These are phyloP conservation scores for Pythium sp. DNA, from an alignment of 352 stramenopile genomes.

Conservation along the genomic window DNA sequence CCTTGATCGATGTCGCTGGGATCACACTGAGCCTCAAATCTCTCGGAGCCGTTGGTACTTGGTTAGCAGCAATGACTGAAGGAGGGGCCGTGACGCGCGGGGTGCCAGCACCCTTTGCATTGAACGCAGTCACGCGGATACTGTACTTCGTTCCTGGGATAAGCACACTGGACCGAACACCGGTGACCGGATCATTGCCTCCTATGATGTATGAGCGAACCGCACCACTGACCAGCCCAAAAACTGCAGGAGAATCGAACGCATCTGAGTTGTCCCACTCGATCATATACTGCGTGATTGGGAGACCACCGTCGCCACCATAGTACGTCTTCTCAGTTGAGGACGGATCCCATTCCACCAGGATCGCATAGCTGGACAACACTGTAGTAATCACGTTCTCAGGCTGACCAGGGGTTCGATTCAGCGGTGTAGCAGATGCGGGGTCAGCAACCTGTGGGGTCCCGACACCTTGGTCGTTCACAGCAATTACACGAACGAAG, in stretches of 20 bases:
- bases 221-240: slow-evolving; percentile 47
- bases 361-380: slow-evolving; percentile 89
- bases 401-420: slow-evolving; percentile 74
- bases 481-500: slow-evolving; percentile 89
- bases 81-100: slow-evolving; percentile 39
- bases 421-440: slow-evolving; percentile 44
- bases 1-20: slow-evolving; percentile 71
- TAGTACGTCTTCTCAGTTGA: slow-evolving; percentile 83
- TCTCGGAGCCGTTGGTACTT: slow-evolving; percentile 55
- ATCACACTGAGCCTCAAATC: slow-evolving; percentile 54
- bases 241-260: slow-evolving; percentile 89
- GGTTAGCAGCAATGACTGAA: slow-evolving; percentile 49
- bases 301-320: slow-evolving; percentile 88
- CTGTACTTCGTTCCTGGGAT: slow-evolving; percentile 74
- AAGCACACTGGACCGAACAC: slow-evolving; percentile 82
- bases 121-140: slow-evolving; percentile 77
- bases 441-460: slow-evolving; percentile 39
- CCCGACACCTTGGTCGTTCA: slow-evolving; percentile 90
- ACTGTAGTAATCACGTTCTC: slow-evolving; percentile 63
- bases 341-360: slow-evolving; percentile 89
- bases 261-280: slow-evolving; percentile 91
- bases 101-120: slow-evolving; percentile 63
- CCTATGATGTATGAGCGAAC: slow-evolving; percentile 86
- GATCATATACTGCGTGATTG: slow-evolving; percentile 95
- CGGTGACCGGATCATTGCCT: slow-evolving; percentile 91